Evolutionary conservation across 305 asterid genomes (phyloP).

Genomic region (Fraxinus dipetala): DNA sequence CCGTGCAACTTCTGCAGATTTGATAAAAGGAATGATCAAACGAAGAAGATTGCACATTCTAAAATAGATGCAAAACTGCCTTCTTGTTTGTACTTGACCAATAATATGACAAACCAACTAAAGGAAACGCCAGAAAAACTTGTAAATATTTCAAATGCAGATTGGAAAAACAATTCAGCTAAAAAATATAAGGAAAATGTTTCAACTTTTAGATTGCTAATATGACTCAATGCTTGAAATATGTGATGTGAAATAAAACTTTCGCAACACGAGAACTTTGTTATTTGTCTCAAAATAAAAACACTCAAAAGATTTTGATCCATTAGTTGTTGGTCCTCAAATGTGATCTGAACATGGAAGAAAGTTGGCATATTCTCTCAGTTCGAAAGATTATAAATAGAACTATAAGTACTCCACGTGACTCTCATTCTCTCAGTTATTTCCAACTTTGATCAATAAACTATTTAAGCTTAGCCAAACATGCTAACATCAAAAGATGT

Average conservation of each 20-base stretch:
- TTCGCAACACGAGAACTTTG: not conserved
- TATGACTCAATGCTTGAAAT: not conserved
- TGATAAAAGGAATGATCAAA: not conserved
- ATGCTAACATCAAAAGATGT: not conserved
- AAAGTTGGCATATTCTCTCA: not conserved
- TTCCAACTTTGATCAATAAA: not conserved
- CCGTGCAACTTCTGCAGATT: conserved; percentile 66
- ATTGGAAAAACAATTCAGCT: not conserved
- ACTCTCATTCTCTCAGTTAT: not conserved
- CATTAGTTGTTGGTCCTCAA: not conserved
- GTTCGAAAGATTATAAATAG: not conserved
- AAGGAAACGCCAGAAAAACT: not conserved
- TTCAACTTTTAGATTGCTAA: not conserved
- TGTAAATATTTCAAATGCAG: not conserved
- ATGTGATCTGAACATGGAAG: not conserved
- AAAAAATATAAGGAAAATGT: not conserved
- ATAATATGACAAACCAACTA: not conserved
- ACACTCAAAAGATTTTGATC: not conserved
- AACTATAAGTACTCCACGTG: not conserved
- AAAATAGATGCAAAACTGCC: not conserved
- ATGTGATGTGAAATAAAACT: not conserved
- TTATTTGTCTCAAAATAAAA: not conserved
- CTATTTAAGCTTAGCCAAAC: not conserved
- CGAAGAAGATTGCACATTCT: conserved; percentile 6
- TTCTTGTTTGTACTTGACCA: not conserved